Percentiles rank a stretch among this genome's conserved stretches.
phyloP scores from a whole-genome alignment of 2,329 filamentous ascomycete species.

The Fusarium sp. region DNA sequence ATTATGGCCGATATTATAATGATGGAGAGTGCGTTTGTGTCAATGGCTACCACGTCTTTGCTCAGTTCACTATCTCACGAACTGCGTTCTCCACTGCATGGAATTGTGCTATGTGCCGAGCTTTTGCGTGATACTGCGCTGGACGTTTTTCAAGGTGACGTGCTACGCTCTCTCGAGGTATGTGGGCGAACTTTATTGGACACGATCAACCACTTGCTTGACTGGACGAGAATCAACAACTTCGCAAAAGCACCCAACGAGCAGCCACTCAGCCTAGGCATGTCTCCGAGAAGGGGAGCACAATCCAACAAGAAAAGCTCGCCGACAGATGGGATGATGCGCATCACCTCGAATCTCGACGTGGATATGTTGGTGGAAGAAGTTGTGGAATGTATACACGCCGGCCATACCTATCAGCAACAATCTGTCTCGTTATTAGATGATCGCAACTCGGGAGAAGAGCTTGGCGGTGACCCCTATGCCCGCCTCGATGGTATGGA shows the following conservation, averaged over 20 bases:
- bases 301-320: neutral
- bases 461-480: constrained; percentile 3
- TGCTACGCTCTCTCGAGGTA: constrained; percentile 61
- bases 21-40: constrained; percentile 54
- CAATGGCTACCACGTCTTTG: constrained; percentile 66
- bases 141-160: constrained; percentile 59
- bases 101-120: constrained; percentile 66
- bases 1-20: constrained; percentile 67
- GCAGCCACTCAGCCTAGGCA: neutral
- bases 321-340: constrained; percentile 31
- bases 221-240: constrained; percentile 66
- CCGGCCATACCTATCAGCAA: constrained; percentile 49
- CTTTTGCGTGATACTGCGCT: constrained; percentile 63
- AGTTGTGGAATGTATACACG: constrained; percentile 60
- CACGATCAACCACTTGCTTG: constrained; percentile 65
- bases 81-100: constrained; percentile 70
- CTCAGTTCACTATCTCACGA: constrained; percentile 72
- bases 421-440: constrained; percentile 27
- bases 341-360: constrained; percentile 25
- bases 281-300: neutral
- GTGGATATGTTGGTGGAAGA: constrained; percentile 59
- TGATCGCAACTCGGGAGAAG: neutral
- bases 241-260: constrained; percentile 34
- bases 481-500: constrained; percentile 30
- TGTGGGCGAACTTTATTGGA: constrained; percentile 65